Base-by-base conservation (phyloP, 176 grass and related monocot species). In the Paspalum notatum region DNA sequence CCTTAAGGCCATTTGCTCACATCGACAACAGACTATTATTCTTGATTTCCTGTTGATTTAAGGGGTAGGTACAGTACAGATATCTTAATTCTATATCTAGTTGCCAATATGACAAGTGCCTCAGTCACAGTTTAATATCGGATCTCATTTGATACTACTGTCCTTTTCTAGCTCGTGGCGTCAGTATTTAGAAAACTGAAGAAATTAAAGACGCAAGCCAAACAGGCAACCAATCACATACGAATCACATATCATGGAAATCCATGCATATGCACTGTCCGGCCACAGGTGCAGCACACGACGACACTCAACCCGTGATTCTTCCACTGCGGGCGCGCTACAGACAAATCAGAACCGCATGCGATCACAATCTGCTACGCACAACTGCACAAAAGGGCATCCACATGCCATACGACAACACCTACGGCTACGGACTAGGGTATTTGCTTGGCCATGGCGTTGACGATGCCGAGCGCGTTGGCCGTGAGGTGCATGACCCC, bases 401-500 rank as follows among this genome's bases (percentile, higher is more conserved):
- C 62, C 8, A 20, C 2, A 12, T 15, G 1, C 0, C 11, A 58
- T 58, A 48, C 43, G 18, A n/a, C 39, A 20, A n/a, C 20, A 66
- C 37, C 62, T n/a, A n/a, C n/a, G n/a, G n/a, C n/a, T n/a, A 20
- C 24, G 14, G 5, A 4, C 39, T 73, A 65, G 2, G 38, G 49
- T 4, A 66, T 85, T 9, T 89, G 71, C 62, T 70, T 63, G 70
- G 77, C 70, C 87, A 85, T 84, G 87, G 63, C 65, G 82, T 86
- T 89, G 61, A 94, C 27, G 62, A 94, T 85, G 87, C 24, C 16
- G 37, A 94, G 81, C 63, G 92, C 92, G 81, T 81, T 94, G 68
- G 88, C 68, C 18, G 79, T 89, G 65, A 94, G 92, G 56, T 91
- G 86, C 21, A 13, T 40, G 67, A 77, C 77, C 42, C 85, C 83